phyloP scores from a whole-genome alignment of 2,329 filamentous ascomycete genomes.

The Parastagonospora nodorum region DNA sequence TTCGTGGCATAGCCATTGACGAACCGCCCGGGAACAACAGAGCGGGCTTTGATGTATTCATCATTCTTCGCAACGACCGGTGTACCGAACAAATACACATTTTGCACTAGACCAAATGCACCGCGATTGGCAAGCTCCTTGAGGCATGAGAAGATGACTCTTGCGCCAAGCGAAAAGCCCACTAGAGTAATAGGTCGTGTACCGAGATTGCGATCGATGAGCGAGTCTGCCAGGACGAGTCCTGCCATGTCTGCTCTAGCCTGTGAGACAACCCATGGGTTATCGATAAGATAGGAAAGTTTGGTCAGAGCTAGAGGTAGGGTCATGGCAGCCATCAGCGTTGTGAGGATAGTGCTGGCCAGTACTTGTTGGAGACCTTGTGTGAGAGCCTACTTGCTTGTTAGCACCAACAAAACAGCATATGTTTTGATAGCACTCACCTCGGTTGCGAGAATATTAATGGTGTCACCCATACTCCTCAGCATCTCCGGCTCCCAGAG shows the following conservation, averaged over 20 bases:
- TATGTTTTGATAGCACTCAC: conserved; percentile 54
- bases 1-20: conserved; percentile 93
- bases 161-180: conserved; percentile 89
- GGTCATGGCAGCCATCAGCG: conserved; percentile 90
- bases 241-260: conserved; percentile 87
- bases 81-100: conserved; percentile 92
- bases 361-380: conserved; percentile 95
- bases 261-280: conserved; percentile 96
- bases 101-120: conserved; percentile 86
- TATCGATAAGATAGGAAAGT: conserved; percentile 94
- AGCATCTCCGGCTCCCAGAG: conserved; percentile 99
- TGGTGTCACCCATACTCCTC: conserved; percentile 95
- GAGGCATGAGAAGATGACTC: conserved; percentile 91
- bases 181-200: conserved; percentile 90
- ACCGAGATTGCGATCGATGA: conserved; percentile 89
- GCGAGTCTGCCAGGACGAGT: conserved; percentile 89
- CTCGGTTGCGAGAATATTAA: conserved; percentile 97
- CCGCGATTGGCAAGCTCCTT: conserved; percentile 84
- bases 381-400: conserved; percentile 75
- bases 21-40: conserved; percentile 89
- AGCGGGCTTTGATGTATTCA: conserved; percentile 79
- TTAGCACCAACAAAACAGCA: conserved; percentile 33
- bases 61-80: conserved; percentile 91
- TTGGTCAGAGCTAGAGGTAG: conserved; percentile 93
- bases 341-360: conserved; percentile 83